Evolutionary conservation across 1,284 basidiomycete species (phyloP).

Genomic region (Testicularia cyperi): DNA sequence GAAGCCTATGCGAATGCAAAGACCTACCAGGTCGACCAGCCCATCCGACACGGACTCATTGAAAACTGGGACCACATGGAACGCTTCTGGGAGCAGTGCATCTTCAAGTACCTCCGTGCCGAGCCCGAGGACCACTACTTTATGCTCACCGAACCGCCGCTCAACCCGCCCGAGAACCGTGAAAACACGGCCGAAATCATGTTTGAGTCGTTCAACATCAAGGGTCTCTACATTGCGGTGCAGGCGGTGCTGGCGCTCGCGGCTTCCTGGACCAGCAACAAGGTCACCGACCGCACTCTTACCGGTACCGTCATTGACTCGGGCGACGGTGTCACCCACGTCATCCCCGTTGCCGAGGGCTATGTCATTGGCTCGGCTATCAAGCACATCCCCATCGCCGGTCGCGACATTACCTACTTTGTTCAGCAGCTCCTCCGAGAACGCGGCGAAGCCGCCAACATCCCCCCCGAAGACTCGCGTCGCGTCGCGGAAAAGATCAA

Average conservation of each 20-base stretch:
- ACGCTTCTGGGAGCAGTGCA: slow-evolving; percentile 98
- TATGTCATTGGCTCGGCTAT: slow-evolving; percentile 99
- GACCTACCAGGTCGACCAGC: slow-evolving; percentile 88
- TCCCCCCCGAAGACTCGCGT: slow-evolving; percentile 95
- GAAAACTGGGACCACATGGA: slow-evolving; percentile 99
- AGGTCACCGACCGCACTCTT: slow-evolving; percentile 86
- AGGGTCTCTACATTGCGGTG: slow-evolving; percentile 95
- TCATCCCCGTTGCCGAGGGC: slow-evolving; percentile 91
- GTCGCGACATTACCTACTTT: slow-evolving; percentile 94
- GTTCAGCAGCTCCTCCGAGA: slow-evolving; percentile 95
- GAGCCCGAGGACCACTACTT: slow-evolving; percentile 99
- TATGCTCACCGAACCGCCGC: slow-evolving; percentile 93
- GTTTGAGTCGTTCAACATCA: slow-evolving; percentile 99
- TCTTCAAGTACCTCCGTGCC: slow-evolving; percentile 98
- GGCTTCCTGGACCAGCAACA: slow-evolving; percentile 93
- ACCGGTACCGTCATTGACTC: slow-evolving; percentile 99
- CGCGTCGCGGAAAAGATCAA: slow-evolving; percentile 91
- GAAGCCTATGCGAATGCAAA: slow-evolving; percentile 94
- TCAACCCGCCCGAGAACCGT: slow-evolving; percentile 97
- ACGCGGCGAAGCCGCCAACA: slow-evolving; percentile 82
- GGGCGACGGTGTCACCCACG: slow-evolving; percentile 97
- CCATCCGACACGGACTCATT: slow-evolving; percentile 96
- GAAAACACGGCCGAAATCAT: slow-evolving; percentile 99
- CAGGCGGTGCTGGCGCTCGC: slow-evolving; percentile 99
- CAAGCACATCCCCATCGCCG: slow-evolving; percentile 98